Evolutionary conservation across 805 yeast genomes (phyloP).

Genomic region (Kluyveromyces dobzhanskii): DNA sequence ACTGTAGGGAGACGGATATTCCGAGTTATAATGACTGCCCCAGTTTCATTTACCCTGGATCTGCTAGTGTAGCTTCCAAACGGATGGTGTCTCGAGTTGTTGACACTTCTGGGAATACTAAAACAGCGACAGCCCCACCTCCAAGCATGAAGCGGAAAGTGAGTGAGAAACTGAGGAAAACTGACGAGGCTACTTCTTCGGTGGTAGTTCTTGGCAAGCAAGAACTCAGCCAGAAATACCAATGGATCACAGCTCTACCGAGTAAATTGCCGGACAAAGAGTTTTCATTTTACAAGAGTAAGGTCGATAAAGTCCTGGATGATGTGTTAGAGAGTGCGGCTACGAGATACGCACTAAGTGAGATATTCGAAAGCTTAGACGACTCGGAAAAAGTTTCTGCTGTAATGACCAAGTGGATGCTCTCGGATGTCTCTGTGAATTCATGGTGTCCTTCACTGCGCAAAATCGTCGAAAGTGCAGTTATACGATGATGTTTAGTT

Average conservation of each 20-base stretch:
- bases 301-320: conserved; percentile 27
- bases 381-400: conserved; percentile 28
- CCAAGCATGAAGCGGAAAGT: conserved; percentile 10
- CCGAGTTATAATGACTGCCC: conserved; percentile 40
- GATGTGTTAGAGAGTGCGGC: conserved; percentile 22
- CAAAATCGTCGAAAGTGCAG: conserved; percentile 38
- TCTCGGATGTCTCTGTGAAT: conserved; percentile 46
- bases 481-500: background rate
- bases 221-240: conserved; percentile 17
- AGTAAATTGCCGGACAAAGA: conserved; percentile 35
- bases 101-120: conserved; percentile 17
- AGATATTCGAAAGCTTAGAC: conserved; percentile 17
- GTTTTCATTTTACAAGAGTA: conserved; percentile 35
- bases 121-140: conserved; percentile 14
- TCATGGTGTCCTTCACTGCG: conserved; percentile 64
- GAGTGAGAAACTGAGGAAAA: conserved; percentile 2
- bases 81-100: conserved; percentile 8
- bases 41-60: conserved; percentile 20
- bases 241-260: conserved; percentile 19
- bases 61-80: conserved; percentile 7
- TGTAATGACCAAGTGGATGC: conserved; percentile 43
- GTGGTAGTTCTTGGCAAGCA: conserved; percentile 6
- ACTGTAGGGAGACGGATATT: conserved; percentile 34
- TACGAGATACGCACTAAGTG: conserved; percentile 22
- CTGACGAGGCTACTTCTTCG: conserved; percentile 1